Evolutionary conservation across 768 basidiomycete species (phyloP).

Genomic region (Dioszegia aurantiaca): DNA sequence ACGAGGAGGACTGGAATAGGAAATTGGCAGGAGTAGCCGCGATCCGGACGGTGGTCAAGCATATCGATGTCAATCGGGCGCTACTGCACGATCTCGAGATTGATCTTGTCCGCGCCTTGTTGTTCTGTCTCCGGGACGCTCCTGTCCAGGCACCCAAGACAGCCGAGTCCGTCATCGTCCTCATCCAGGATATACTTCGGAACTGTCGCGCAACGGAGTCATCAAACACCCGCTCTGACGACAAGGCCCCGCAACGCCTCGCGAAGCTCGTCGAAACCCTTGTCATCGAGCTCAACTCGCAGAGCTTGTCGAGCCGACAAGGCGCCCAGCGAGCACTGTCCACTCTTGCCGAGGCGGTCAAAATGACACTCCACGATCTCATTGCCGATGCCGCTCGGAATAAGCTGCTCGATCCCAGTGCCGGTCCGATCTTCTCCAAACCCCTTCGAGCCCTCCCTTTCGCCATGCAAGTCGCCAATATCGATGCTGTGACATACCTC

Average conservation of each 20-base stretch:
- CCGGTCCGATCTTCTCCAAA: conserved; percentile 76
- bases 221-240: conserved; percentile 15
- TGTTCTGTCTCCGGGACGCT: conserved; percentile 91
- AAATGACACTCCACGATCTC: conserved; percentile 71
- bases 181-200: conserved; percentile 58
- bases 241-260: conserved; percentile 59
- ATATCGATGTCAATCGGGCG: conserved; percentile 66
- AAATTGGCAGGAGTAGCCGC: conserved; percentile 88
- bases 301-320: conserved; percentile 77
- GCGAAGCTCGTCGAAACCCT: conserved; percentile 74
- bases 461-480: conserved; percentile 93
- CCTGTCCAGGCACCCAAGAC: conserved; percentile 82
- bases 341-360: conserved; percentile 70
- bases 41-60: conserved; percentile 72
- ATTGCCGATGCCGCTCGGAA: conserved; percentile 71
- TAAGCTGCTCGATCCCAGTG: conserved; percentile 68
- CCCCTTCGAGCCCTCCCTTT: conserved; percentile 92
- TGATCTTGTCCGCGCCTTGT: conserved; percentile 81
- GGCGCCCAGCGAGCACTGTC: conserved; percentile 75
- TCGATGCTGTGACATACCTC: conserved; percentile 92
- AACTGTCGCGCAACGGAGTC: conserved; percentile 21
- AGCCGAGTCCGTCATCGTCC: conserved; percentile 71
- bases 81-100: conserved; percentile 85
- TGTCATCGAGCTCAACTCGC: conserved; percentile 75
- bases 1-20: conserved; percentile 83